Conservation (phyloP, 805 yeast genomes). For the Myxozyma sirexii region DNA sequence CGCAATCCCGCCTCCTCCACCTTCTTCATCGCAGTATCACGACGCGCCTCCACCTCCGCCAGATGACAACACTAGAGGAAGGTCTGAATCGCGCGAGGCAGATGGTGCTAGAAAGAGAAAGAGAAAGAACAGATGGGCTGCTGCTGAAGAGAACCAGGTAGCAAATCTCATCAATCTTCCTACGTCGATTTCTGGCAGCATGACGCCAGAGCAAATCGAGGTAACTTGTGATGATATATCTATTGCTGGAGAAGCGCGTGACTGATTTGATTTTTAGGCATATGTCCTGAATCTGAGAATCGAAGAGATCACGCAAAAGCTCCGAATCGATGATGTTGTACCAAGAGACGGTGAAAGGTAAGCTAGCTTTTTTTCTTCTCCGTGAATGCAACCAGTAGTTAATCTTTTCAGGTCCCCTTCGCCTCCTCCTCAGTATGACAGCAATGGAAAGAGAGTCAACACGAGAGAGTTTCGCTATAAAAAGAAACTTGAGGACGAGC, state of each 20-base stretch:
- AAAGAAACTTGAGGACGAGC: constrained; percentile 70
- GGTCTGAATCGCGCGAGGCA: constrained; percentile 10
- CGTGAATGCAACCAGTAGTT: not conserved
- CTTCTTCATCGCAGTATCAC: constrained; percentile 13
- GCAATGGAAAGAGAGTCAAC: constrained; percentile 78
- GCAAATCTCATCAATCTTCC: constrained; percentile 44
- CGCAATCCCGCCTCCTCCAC: constrained; percentile 23
- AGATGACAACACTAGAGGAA: constrained; percentile 15
- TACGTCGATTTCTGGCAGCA: constrained; percentile 49
- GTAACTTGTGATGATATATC: not conserved
- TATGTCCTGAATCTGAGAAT: constrained; percentile 64
- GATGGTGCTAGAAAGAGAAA: constrained; percentile 26
- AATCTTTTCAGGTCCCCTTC: constrained; percentile 59
- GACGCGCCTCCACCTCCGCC: constrained; percentile 7
- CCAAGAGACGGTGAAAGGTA: constrained; percentile 51
- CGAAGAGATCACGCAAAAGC: constrained; percentile 70
- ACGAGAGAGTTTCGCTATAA: constrained; percentile 73
- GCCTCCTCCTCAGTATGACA: constrained; percentile 91
- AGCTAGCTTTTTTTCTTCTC: not conserved
- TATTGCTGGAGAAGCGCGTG: no score
- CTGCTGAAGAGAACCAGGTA: constrained; percentile 39
- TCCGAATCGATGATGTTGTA: constrained; percentile 55
- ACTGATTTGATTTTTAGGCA: constrained; percentile 47
- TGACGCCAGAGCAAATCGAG: constrained; percentile 78
- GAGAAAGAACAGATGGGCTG: constrained; percentile 40